Base-by-base conservation (phyloP, 2,329 filamentous ascomycete species). In the Fusarium odoratissimum region DNA sequence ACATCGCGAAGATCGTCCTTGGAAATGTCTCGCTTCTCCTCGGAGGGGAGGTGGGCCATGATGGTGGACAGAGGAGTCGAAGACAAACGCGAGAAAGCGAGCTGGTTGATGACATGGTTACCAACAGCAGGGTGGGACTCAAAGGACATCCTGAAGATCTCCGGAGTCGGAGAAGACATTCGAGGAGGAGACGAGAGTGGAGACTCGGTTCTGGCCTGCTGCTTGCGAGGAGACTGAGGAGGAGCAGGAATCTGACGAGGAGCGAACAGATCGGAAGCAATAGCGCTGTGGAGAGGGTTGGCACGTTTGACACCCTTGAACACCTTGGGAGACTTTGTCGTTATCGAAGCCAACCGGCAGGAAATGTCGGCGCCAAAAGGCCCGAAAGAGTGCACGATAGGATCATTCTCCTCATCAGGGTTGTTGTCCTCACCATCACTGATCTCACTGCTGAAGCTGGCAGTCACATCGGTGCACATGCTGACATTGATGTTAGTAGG, bases 61-160 rank as follows among this genome's bases (percentile, higher is more conserved):
- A 99, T 96, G 55, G 92, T 93, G 3, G 95, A 97, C 54, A 98
- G 87, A 8, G 96, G 95, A 31, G 94, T 96, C 0, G 95, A 97
- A 21, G 95, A 95, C 11, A 98, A 87, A 33, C 95, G 93, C 4
- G 96, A 98, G 82, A 94, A 99, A 37, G 96, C 96, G 35, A 99
- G 89, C 83, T 99, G 96, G 82, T 98, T 98, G 80, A 96, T 89
- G 70, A 97, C 91, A 80, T 99, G 96, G 82, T 98, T 97, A 76
- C 89, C 88, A 72, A 96, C 80, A 35, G 80, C 73, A 25, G 83
- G 81, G 60, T 86, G 82, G 45, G 84, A 77, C 56, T 82, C 80
- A 25, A 80, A 71, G 12, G 72, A 51, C 69, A 77, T 76, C 62
- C 76, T 73, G 46, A 45, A 33, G 8, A 61, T 67, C 31, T 74